Evolutionary conservation across 257 asterid genomes (phyloP).

Genomic region (Anisodus acutangulus): DNA sequence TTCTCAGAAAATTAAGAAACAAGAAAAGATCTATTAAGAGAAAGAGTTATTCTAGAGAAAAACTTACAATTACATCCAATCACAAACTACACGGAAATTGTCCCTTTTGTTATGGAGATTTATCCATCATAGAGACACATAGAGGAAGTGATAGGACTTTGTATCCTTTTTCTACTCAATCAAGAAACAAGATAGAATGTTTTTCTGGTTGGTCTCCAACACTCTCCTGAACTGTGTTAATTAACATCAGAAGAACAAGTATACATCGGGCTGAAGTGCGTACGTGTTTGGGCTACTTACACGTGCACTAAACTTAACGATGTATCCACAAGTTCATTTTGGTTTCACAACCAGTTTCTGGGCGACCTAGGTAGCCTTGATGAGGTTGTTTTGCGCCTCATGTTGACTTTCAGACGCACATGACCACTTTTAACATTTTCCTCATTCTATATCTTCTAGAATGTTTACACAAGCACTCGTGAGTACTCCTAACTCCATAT

Average conservation of each 20-base stretch:
- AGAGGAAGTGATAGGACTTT: background rate
- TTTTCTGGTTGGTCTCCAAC: background rate
- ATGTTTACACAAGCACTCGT: background rate
- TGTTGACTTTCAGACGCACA: background rate
- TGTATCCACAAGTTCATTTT: background rate
- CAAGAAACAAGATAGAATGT: background rate
- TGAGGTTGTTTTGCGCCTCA: background rate
- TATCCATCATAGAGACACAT: background rate
- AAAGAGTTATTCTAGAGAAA: background rate
- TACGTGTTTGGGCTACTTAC: background rate
- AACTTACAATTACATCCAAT: background rate
- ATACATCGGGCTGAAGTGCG: background rate
- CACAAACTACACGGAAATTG: background rate
- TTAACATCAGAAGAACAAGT: background rate
- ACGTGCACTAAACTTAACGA: background rate
- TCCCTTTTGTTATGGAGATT: background rate
- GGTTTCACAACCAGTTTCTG: background rate
- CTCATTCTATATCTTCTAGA: no score
- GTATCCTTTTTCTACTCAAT: background rate
- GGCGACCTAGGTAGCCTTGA: background rate
- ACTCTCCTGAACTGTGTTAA: background rate
- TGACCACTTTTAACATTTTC: background rate
- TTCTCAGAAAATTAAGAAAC: background rate
- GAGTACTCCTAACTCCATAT: background rate
- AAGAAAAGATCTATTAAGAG: background rate